Conservation (phyloP, 306 rosid species). For the Ammopiptanthus mongolicus region DNA sequence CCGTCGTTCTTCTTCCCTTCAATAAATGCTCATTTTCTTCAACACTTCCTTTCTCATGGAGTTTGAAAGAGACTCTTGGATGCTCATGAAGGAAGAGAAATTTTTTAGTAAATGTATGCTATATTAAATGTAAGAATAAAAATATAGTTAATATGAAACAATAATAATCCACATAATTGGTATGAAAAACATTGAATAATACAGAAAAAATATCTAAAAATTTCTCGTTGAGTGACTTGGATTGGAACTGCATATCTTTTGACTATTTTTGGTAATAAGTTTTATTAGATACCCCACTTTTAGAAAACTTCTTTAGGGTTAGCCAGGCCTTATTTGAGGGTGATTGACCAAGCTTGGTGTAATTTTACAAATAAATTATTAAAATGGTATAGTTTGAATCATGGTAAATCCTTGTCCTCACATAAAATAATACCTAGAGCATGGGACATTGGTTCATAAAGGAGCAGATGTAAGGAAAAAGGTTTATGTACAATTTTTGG, state of each 20-base stretch:
- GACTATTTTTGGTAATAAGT: background rate
- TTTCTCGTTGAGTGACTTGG: too few relatives aligned
- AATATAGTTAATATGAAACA: too few relatives aligned
- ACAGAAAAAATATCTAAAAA: too few relatives aligned
- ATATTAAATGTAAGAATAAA: too few relatives aligned
- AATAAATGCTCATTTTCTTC: background rate
- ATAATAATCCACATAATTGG: too few relatives aligned
- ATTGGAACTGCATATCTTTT: background rate
- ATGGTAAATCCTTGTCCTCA: background rate
- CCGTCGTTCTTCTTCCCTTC: background rate
- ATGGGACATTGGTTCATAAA: background rate
- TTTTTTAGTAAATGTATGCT: too few relatives aligned
- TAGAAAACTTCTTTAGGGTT: background rate
- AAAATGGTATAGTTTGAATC: background rate
- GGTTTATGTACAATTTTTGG: too few relatives aligned
- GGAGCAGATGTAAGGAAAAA: background rate
- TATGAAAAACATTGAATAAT: too few relatives aligned
- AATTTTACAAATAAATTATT: too few relatives aligned
- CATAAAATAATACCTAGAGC: conserved; percentile 18
- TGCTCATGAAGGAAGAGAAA: too few relatives aligned
- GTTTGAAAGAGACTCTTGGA: background rate
- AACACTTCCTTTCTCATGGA: background rate
- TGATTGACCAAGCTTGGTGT: too few relatives aligned
- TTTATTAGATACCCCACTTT: background rate
- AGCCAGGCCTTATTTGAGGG: background rate